Percentiles rank a stretch among this genome's conserved stretches.
These are phyloP conservation scores for Aspergillus spinulosporus DNA, from an alignment of 2,329 filamentous ascomycete genomes.

Conservation along the genomic window DNA sequence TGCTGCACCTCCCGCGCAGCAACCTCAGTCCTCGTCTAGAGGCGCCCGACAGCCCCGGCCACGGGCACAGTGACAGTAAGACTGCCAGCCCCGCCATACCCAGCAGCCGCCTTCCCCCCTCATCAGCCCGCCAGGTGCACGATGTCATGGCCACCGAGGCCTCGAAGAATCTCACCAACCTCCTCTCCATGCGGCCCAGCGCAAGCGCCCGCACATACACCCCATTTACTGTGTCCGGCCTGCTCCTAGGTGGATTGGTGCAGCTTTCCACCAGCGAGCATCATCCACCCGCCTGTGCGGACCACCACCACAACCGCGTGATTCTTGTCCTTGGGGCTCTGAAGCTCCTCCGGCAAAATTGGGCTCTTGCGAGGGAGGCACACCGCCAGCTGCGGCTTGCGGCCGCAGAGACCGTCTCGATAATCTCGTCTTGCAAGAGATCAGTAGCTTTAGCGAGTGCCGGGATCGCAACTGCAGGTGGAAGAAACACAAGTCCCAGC, in stretches of 20 bases:
- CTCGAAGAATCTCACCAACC: constrained; percentile 34
- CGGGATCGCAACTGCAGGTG: no score
- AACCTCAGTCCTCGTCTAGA: constrained; percentile 52
- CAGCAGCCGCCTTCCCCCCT: constrained; percentile 20
- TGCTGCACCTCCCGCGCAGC: constrained; percentile 75
- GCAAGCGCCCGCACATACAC: constrained; percentile 29
- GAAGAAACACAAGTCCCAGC: no score
- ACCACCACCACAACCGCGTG: constrained; percentile 41
- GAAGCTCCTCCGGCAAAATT: constrained; percentile 33
- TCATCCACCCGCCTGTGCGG: constrained; percentile 39
- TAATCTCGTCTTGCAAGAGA: no score
- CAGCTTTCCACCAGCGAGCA: constrained; percentile 36
- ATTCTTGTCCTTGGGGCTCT: constrained; percentile 38
- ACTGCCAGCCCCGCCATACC: neutral
- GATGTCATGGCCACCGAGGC: constrained; percentile 40
- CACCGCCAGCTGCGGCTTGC: constrained; percentile 30
- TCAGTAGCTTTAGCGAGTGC: no score
- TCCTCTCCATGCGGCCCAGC: constrained; percentile 35
- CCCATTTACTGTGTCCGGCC: constrained; percentile 32
- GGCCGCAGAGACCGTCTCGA: constrained; percentile 19
- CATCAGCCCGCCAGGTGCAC: constrained; percentile 26
- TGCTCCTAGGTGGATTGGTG: constrained; percentile 36
- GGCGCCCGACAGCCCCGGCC: neutral
- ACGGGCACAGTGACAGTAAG: neutral
- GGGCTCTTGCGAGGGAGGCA: constrained; percentile 32